Evolutionary conservation across 306 rosid species (phyloP), one percentile per base, ranked within the genome.

Genomic region (Quercus dentata): DNA sequence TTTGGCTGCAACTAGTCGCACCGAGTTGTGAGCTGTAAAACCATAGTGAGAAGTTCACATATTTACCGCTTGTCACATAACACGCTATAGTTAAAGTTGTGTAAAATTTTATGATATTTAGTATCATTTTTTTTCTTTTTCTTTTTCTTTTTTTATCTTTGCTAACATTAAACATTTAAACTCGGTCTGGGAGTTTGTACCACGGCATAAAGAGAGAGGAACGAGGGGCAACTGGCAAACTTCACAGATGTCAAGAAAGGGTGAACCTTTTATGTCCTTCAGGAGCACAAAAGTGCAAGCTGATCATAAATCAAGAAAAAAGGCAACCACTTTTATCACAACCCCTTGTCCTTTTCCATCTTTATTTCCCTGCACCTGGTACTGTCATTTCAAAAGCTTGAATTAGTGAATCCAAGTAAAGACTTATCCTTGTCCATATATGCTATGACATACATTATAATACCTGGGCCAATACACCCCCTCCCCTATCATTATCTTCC

Each of bases 291-390:
- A 80, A 74, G 68, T 7, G 30, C 10, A 1, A 15, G 69, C 18
- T 51, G 73, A 81, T 77, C 15, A 74, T 64, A 81, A 56, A 79
- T 56, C 35, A 75, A 79, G 63, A 49, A 41, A 86, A 86, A 76
- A 82, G 83, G 65, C 18, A 23, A 17, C 68, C 17, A 65, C 71
- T 76, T 86, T 75, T 79, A 56, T 76, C 65, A 49, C 57, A n/a
- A 69, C 38, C 70, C 70, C 56, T 71, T 77, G 82, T 81, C 82
- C 54, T 82, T 68, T 11, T 27, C 9, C 46, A 2, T 41, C 68
- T 44, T 72, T 73, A 54, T 68, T 56, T 62, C 73, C 31, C 44
- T 72, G 79, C 79, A 64, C 82, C 70, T 7, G 52, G 76, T 38
- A 5, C 65, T 71, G 76, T 85, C 78, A 69, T 46, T 80, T 81